Base-by-base conservation (phyloP, 257 asterid genomes). In the Primulina huaijiensis region DNA sequence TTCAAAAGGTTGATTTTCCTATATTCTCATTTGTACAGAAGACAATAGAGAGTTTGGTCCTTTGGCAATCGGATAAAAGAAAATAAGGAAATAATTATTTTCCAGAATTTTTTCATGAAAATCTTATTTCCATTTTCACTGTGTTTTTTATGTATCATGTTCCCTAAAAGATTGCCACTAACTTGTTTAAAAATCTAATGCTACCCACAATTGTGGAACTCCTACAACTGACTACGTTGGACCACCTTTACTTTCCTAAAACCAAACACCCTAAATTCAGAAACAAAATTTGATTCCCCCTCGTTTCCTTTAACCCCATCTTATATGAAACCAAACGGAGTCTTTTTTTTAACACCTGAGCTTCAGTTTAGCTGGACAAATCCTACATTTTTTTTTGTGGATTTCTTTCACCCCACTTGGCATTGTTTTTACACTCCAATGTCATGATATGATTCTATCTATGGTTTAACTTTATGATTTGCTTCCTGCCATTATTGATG, bases 1-100 rank as follows among this genome's bases (percentile, higher is more conserved):
- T 60, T 67, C 23, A 38, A 0, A 60, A 34, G 31, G 68, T 43
- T 60, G 73, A 34, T 8, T 34, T 70, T 65, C 37, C 64, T 7
- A 16, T 60, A 37, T 29, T 21, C 37, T 56, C 35, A 19, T 31
- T n/a, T 43, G 17, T 74, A 61, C 8, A 7, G 19, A 7, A 31
- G 19, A 19, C 25, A 8, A 21, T 33, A 27, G 6, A 35, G 35
- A 59, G 59, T 33, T 69, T 31, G 25, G 35, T 65, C 31, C 16
- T 34, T 20, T 64, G 17, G 19, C 10, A 23, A 35, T 35, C 33
- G 4, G 56, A 14, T 50, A 3, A 14, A 16, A 50, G 56, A 16
- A 14, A 43, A 38, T 38, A 6, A 43, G 5, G 53, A 43, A 12
- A 43, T 43, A 11, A 43, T 12, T 43, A 43, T 14, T 43, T 38